A percentile compares a stretch with the other conserved stretches of the same genome.
These are phyloP conservation scores for Xylariaceae sp. DNA, from an alignment of 2,329 filamentous ascomycete species.

Conservation along the genomic window DNA sequence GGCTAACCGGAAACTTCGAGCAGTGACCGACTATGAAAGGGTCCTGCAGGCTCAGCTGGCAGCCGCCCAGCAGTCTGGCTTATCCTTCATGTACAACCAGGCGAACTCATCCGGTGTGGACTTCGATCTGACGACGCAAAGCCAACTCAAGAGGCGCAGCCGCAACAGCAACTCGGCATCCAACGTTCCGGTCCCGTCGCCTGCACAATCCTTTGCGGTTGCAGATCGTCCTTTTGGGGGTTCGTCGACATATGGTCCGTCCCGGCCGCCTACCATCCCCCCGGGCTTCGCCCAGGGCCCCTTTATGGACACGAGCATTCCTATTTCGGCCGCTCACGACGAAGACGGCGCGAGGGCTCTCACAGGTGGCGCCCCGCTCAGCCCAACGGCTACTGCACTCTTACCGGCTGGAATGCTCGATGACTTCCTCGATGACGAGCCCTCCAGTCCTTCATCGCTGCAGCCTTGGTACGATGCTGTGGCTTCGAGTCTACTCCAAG, in stretches of 20 bases:
- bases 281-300: constrained; percentile 48
- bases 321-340: constrained; percentile 42
- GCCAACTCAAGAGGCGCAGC: constrained; percentile 44
- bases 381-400: constrained; percentile 68
- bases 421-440: constrained; percentile 56
- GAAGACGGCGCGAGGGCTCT: constrained; percentile 59
- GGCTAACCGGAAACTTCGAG: constrained; percentile 42
- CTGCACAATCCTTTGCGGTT: constrained; percentile 36
- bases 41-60: constrained; percentile 44
- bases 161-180: constrained; percentile 44
- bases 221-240: constrained; percentile 30
- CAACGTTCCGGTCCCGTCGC: constrained; percentile 36
- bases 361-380: constrained; percentile 64
- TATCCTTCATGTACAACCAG: constrained; percentile 41
- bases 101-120: constrained; percentile 41
- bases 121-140: constrained; percentile 38
- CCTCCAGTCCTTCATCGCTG: constrained; percentile 37
- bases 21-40: constrained; percentile 43
- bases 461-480: constrained; percentile 33
- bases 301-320: constrained; percentile 44
- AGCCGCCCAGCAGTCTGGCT: constrained; percentile 37
- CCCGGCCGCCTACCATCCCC: constrained; percentile 35
- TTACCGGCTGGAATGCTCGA: constrained; percentile 64
- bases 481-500: constrained; percentile 31
- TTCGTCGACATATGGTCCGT: constrained; percentile 28